phyloP scores from a whole-genome alignment of 768 basidiomycete species.

The Tremella fuciformis region DNA sequence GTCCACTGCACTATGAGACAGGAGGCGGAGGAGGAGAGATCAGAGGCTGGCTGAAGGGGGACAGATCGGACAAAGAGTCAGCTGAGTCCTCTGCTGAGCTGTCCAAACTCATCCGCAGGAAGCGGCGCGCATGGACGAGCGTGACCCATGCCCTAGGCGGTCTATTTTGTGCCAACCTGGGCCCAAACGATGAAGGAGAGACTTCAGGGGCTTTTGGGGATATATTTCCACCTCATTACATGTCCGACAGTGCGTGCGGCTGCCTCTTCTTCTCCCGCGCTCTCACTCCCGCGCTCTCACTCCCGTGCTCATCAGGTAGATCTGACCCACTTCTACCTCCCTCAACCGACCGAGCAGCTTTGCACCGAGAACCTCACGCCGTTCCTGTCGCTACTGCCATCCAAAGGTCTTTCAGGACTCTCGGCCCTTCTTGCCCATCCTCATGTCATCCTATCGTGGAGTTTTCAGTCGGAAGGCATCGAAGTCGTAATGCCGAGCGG shows the following conservation, averaged over 20 bases:
- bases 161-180: constrained; percentile 89
- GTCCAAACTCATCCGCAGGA: constrained; percentile 54
- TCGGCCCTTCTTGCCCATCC: constrained; percentile 62
- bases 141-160: constrained; percentile 87
- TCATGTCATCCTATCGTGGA: constrained; percentile 41
- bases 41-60: constrained; percentile 85
- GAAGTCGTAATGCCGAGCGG: constrained; percentile 39
- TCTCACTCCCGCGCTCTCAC: neutral
- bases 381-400: constrained; percentile 89
- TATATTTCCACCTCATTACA: constrained; percentile 28
- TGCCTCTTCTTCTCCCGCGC: neutral
- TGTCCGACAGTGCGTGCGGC: constrained; percentile 23
- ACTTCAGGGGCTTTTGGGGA: constrained; percentile 31
- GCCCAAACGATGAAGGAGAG: constrained; percentile 53
- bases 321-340: constrained; percentile 52
- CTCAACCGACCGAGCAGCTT: constrained; percentile 67
- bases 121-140: constrained; percentile 76
- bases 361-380: constrained; percentile 98
- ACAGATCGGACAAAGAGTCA: constrained; percentile 19
- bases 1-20: constrained; percentile 63
- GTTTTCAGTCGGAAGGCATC: constrained; percentile 43
- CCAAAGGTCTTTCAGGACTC: constrained; percentile 82
- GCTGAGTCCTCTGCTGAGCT: constrained; percentile 31
- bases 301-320: constrained; percentile 13
- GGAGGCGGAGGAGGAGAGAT: constrained; percentile 85